These are phyloP conservation scores for Emmonsiellopsis sp. DNA, from an alignment of 2,329 filamentous ascomycete genomes.

Conservation along the genomic window DNA sequence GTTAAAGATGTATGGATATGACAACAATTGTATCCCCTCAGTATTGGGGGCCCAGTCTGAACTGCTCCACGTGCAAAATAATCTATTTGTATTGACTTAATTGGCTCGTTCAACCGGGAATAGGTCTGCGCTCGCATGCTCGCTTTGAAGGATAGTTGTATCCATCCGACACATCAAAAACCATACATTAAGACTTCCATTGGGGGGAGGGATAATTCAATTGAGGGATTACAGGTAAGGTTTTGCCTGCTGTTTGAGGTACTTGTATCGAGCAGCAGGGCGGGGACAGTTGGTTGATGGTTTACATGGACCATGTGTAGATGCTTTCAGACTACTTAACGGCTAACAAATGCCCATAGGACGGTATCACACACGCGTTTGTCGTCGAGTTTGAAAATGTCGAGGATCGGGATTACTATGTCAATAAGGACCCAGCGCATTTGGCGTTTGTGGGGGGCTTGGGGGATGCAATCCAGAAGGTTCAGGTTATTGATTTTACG, in stretches of 20 bases:
- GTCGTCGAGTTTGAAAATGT: slow-evolving; percentile 55
- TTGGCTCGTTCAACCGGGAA: background rate
- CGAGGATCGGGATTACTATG: slow-evolving; percentile 60
- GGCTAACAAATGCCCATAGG: slow-evolving; percentile 27
- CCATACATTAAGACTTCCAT: slow-evolving; percentile 51
- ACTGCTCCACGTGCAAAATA: too few relatives aligned
- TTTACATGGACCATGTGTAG: too few relatives aligned
- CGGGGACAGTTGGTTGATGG: too few relatives aligned
- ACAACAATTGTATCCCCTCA: too few relatives aligned
- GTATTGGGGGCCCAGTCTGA: too few relatives aligned
- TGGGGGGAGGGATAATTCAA: slow-evolving; percentile 54
- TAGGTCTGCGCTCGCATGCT: slow-evolving; percentile 51
- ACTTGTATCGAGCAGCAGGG: too few relatives aligned
- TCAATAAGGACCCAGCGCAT: slow-evolving; percentile 56
- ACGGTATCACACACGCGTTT: slow-evolving; percentile 59
- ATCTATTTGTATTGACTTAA: too few relatives aligned
- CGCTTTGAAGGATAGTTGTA: slow-evolving; percentile 46
- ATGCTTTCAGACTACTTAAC: background rate
- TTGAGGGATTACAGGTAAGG: slow-evolving; percentile 50
- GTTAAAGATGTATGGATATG: slow-evolving; percentile 45
- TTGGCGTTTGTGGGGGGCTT: slow-evolving; percentile 45
- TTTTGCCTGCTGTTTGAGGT: background rate
- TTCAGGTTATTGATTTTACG: slow-evolving; percentile 27
- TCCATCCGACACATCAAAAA: slow-evolving; percentile 48
- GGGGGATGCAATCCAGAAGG: slow-evolving; percentile 22